Evolutionary conservation across 208 protist genomes (phyloP).

Genomic region (Wallacemonas sp.): DNA sequence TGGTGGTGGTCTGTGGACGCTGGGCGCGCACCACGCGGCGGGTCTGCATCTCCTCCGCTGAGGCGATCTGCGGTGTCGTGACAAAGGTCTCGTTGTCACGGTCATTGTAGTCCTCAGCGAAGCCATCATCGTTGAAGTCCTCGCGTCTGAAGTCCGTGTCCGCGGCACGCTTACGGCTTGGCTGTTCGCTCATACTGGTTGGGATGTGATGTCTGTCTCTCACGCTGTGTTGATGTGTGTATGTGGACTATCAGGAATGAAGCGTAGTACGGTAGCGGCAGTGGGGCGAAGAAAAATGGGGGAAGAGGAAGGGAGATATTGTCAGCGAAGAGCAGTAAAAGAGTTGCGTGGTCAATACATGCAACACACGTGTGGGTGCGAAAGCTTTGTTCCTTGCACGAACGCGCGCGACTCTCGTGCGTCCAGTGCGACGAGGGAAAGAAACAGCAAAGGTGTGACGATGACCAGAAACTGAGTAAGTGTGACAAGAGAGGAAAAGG

Average conservation of each 20-base stretch:
- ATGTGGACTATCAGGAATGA: too few relatives aligned
- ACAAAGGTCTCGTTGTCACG: slow-evolving; percentile 39
- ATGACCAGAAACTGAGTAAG: slow-evolving; percentile 11
- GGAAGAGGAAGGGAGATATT: too few relatives aligned
- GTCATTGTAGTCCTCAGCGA: background rate
- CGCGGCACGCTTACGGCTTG: slow-evolving; percentile 33
- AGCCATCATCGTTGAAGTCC: slow-evolving; percentile 31
- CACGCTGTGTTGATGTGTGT: slow-evolving; percentile 17
- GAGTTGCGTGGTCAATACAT: too few relatives aligned
- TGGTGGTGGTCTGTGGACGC: slow-evolving; percentile 17
- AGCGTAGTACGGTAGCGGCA: too few relatives aligned
- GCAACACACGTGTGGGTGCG: too few relatives aligned
- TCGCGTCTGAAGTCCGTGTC: slow-evolving; percentile 32
- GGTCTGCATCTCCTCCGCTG: slow-evolving; percentile 51
- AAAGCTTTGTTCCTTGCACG: slow-evolving; percentile 15
- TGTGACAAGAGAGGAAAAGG: too few relatives aligned
- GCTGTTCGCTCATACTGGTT: slow-evolving; percentile 20
- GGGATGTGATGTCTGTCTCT: too few relatives aligned
- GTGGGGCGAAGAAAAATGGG: background rate
- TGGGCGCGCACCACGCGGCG: slow-evolving; percentile 68
- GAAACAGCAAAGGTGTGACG: slow-evolving; percentile 11
- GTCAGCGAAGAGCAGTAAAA: too few relatives aligned
- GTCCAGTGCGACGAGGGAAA: background rate
- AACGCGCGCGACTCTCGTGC: background rate
- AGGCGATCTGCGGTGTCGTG: slow-evolving; percentile 55